phyloP scores from a whole-genome alignment of 2,329 filamentous ascomycete genomes.

The Botrytis aclada region DNA sequence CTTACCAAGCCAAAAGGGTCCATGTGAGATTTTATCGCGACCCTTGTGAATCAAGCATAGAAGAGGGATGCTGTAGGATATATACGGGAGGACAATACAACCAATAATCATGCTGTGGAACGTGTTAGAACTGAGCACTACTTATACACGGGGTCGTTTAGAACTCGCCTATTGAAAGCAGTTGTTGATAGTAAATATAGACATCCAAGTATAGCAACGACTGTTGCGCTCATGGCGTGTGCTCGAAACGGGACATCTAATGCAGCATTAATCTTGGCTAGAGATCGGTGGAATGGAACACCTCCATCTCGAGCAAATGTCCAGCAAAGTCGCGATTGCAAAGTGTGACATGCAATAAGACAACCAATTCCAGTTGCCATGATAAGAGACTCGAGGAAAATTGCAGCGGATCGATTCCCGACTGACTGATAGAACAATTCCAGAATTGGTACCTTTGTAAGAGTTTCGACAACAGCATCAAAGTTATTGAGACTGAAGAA shows the following conservation, averaged over 20 bases:
- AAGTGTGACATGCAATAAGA: conserved; percentile 14
- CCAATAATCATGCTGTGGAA: conserved; percentile 15
- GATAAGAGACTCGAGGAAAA: conserved; percentile 12
- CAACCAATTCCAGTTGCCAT: conserved; percentile 15
- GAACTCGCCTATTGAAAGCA: conserved; percentile 16
- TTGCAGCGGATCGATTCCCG: conserved; percentile 4
- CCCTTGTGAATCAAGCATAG: conserved; percentile 40
- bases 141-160: background rate
- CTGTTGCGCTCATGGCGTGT: conserved; percentile 10
- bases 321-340: conserved; percentile 19
- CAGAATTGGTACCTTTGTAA: conserved; percentile 11
- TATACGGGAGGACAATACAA: conserved; percentile 17
- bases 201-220: conserved; percentile 13
- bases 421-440: conserved; percentile 13
- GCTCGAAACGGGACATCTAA: conserved; percentile 19
- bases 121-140: background rate
- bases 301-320: conserved; percentile 20
- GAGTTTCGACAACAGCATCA: conserved; percentile 10
- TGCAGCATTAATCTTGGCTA: conserved; percentile 12
- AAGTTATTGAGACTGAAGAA: conserved; percentile 19
- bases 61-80: conserved; percentile 15
- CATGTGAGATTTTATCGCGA: conserved; percentile 55
- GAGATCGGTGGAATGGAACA: conserved; percentile 6
- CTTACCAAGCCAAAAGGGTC: conserved; percentile 54
- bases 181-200: conserved; percentile 16